Conservation (phyloP, 2,329 filamentous ascomycete genomes). For the Monosporascus sp. region DNA sequence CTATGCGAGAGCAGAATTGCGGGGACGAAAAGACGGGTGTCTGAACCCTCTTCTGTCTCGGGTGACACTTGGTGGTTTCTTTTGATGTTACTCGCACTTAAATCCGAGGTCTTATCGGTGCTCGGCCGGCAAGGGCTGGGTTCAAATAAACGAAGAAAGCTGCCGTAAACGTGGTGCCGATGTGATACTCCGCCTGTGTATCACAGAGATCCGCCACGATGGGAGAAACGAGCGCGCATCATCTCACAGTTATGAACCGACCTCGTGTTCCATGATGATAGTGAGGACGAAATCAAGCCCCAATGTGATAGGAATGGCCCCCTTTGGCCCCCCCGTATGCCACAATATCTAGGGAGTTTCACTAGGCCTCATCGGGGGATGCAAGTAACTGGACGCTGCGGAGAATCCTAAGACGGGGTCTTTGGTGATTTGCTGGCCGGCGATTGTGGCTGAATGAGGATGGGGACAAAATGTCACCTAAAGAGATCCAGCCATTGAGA, state of each 20-base stretch:
- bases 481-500: constrained; percentile 12
- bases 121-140: neutral
- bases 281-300: too few species aligned
- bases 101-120: neutral
- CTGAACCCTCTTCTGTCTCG: neutral
- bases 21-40: neutral
- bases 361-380: too few species aligned
- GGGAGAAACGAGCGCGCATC: too few species aligned
- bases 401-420: neutral
- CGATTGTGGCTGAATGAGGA: neutral
- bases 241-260: too few species aligned
- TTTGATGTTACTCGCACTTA: neutral
- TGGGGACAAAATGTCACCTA: constrained; percentile 11
- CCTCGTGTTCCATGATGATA: too few species aligned
- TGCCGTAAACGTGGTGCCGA: neutral
- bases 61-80: neutral
- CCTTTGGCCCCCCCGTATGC: too few species aligned
- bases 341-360: too few species aligned
- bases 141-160: neutral
- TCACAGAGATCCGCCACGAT: too few species aligned
- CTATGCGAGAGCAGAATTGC: constrained; percentile 5
- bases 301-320: too few species aligned
- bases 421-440: neutral
- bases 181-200: too few species aligned
- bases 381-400: neutral